Evolutionary conservation across 208 protist genomes (phyloP).

Genomic region (Acanthamoeba healyi): DNA sequence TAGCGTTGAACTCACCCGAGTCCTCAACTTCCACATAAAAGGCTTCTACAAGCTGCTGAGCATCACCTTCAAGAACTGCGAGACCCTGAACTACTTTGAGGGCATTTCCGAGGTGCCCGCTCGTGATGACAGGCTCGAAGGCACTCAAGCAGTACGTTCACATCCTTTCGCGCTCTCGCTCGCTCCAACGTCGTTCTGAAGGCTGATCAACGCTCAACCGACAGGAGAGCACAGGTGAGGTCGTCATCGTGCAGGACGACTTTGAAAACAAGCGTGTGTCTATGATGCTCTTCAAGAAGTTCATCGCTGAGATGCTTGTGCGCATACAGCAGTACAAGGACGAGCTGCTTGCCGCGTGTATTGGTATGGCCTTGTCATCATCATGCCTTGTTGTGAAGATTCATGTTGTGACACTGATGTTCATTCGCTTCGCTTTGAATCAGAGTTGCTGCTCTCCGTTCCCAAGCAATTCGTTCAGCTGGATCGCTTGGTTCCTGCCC

Average conservation of each 20-base stretch:
- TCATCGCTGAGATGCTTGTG: slow-evolving; percentile 68
- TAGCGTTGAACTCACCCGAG: neutral
- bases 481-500: slow-evolving; percentile 73
- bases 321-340: slow-evolving; percentile 75
- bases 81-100: slow-evolving; percentile 80
- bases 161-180: neutral
- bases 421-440: no score
- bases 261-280: slow-evolving; percentile 68
- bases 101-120: slow-evolving; percentile 6
- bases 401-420: no score
- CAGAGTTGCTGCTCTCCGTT: slow-evolving; percentile 69
- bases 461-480: slow-evolving; percentile 73
- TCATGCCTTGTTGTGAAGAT: no score
- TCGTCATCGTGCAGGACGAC: slow-evolving; percentile 57
- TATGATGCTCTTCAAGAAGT: slow-evolving; percentile 73
- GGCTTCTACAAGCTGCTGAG: slow-evolving; percentile 86
- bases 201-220: no score
- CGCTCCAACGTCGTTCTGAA: neutral
- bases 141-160: slow-evolving; percentile 54
- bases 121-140: neutral
- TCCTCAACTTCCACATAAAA: neutral
- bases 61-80: slow-evolving; percentile 77
- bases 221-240: slow-evolving; percentile 28
- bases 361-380: neutral
- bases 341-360: slow-evolving; percentile 70